Percentiles rank a stretch among this genome's conserved stretches.
phyloP scores from a whole-genome alignment of 1,284 basidiomycete species.

The Leccinum glutinopallens region DNA sequence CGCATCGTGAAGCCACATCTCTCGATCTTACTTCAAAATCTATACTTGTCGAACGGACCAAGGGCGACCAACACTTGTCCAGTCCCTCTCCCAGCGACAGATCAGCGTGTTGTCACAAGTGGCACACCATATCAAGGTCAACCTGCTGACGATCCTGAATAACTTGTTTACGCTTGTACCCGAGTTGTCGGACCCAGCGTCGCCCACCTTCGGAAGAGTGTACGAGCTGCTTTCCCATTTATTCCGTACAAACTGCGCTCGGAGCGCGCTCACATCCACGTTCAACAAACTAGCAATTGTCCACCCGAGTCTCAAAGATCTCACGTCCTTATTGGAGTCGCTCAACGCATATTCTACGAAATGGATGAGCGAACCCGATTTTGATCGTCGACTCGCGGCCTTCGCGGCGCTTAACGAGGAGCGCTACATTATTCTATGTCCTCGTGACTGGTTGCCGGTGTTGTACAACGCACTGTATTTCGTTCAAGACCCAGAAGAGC shows the following conservation, averaged over 20 bases:
- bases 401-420: slow-evolving; percentile 78
- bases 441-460: slow-evolving; percentile 80
- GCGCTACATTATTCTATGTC: slow-evolving; percentile 50
- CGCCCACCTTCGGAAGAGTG: slow-evolving; percentile 54
- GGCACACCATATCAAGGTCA: slow-evolving; percentile 82
- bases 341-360: slow-evolving; percentile 88
- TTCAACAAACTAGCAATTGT: slow-evolving; percentile 63
- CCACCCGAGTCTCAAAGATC: slow-evolving; percentile 48
- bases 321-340: slow-evolving; percentile 62
- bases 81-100: slow-evolving; percentile 82
- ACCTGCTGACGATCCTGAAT: slow-evolving; percentile 79
- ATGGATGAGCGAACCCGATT: slow-evolving; percentile 91
- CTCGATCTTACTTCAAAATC: too few relatives aligned
- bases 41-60: slow-evolving; percentile 65
- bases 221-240: slow-evolving; percentile 74
- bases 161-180: slow-evolving; percentile 76
- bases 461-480: slow-evolving; percentile 86
- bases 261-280: slow-evolving; percentile 65
- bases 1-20: too few relatives aligned
- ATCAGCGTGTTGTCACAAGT: slow-evolving; percentile 82
- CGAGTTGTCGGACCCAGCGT: slow-evolving; percentile 57
- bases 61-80: slow-evolving; percentile 43
- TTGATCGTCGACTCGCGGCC: slow-evolving; percentile 82
- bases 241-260: slow-evolving; percentile 74
- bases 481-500: slow-evolving; percentile 88